Percentiles rank a stretch among this genome's conserved stretches.
Evolutionary conservation across 2,329 filamentous ascomycete species (phyloP).

Genomic region (Pseudofabraea citricarpa): DNA sequence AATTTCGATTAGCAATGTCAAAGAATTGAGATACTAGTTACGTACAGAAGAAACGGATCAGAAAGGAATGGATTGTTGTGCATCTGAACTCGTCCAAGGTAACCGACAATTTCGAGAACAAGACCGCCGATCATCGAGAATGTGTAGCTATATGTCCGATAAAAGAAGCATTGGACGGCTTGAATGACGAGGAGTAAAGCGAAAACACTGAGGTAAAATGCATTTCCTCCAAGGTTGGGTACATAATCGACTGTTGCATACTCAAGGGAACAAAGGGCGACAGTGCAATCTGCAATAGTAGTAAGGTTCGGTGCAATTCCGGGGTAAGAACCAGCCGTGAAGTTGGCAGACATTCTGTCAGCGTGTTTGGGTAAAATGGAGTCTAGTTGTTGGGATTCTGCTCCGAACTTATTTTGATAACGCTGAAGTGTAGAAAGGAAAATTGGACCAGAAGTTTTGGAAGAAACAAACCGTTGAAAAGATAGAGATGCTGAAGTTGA

Average conservation of each 20-base stretch:
- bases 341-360: background rate
- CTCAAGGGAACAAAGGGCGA: conserved; percentile 2
- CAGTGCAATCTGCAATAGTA: background rate
- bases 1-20: background rate
- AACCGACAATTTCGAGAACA: conserved; percentile 50
- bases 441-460: background rate
- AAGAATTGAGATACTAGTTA: background rate
- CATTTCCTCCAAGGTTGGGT: conserved; percentile 11
- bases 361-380: background rate
- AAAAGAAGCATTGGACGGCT: conserved; percentile 29
- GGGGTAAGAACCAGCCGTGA: background rate
- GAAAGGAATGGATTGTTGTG: conserved; percentile 14
- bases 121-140: conserved; percentile 48
- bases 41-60: conserved; percentile 18
- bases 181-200: conserved; percentile 13
- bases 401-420: background rate
- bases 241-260: conserved; percentile 13
- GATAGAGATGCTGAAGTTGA: too few species aligned
- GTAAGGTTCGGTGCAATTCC: background rate
- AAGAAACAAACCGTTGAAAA: too few species aligned
- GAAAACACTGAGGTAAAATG: conserved; percentile 13
- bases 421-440: background rate
- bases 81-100: conserved; percentile 37
- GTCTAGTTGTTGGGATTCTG: background rate
- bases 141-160: conserved; percentile 52